Evolutionary conservation across 2,329 filamentous ascomycete species (phyloP).

Genomic region (Clonostachys chloroleuca): DNA sequence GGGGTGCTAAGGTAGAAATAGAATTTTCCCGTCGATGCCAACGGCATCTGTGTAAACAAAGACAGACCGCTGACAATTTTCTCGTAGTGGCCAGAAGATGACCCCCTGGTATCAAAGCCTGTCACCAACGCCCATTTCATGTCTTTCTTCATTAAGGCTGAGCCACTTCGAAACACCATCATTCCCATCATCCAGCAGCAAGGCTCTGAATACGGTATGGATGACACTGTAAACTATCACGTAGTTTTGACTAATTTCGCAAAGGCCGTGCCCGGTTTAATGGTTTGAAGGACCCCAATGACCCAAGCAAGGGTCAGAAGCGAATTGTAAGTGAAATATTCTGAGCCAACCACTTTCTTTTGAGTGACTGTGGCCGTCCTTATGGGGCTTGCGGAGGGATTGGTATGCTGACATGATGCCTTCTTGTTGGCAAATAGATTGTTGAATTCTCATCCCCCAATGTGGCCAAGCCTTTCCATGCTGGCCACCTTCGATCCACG

Average conservation of each 20-base stretch:
- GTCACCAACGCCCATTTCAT: conserved; percentile 64
- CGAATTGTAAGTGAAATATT: conserved; percentile 31
- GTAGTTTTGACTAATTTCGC: conserved; percentile 14
- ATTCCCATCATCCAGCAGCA: conserved; percentile 65
- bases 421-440: conserved; percentile 30
- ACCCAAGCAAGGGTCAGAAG: conserved; percentile 59
- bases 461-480: conserved; percentile 82
- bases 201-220: conserved; percentile 40
- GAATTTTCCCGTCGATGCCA: not conserved
- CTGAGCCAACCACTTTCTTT: no score
- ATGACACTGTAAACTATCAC: not conserved
- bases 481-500: conserved; percentile 71
- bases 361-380: no score
- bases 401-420: not conserved
- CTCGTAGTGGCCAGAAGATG: conserved; percentile 66
- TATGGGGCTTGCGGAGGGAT: not conserved
- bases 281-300: conserved; percentile 56
- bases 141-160: conserved; percentile 76
- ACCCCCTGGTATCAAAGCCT: conserved; percentile 69
- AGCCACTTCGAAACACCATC: conserved; percentile 59
- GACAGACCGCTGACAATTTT: conserved; percentile 3
- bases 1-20: conserved; percentile 51
- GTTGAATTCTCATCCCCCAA: conserved; percentile 85
- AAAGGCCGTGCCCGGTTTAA: conserved; percentile 55
- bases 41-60: not conserved